These are phyloP conservation scores for Colletotrichum tropicale DNA, from an alignment of 2,329 filamentous ascomycete species.

Conservation along the genomic window DNA sequence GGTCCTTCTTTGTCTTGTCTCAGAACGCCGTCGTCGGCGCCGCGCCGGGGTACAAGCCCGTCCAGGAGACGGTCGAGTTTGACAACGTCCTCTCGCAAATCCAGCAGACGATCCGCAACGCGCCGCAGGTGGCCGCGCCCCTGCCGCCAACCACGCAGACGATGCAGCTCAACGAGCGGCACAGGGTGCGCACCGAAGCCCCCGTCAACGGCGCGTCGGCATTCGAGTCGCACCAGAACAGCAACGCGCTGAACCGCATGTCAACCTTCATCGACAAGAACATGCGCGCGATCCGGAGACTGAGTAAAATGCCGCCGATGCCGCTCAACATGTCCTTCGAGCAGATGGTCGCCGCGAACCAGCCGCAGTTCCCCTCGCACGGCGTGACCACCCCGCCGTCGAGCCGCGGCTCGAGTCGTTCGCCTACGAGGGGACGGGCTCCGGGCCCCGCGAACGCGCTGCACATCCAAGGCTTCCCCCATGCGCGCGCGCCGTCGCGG, in stretches of 20 bases:
- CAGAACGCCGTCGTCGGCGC: constrained; percentile 36
- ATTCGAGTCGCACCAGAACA: constrained; percentile 46
- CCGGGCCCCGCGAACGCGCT: neutral
- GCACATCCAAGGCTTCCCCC: constrained; percentile 18
- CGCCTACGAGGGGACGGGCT: constrained; percentile 22
- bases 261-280: constrained; percentile 47
- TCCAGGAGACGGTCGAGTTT: constrained; percentile 44
- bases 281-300: constrained; percentile 44
- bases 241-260: constrained; percentile 47
- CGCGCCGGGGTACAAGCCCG: constrained; percentile 28
- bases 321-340: constrained; percentile 32
- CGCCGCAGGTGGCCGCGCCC: constrained; percentile 20
- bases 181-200: constrained; percentile 38
- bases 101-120: constrained; percentile 34
- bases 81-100: constrained; percentile 49
- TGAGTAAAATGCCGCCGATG: constrained; percentile 42
- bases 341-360: constrained; percentile 30
- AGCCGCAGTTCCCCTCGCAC: constrained; percentile 22
- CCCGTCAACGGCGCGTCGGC: constrained; percentile 37
- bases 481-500: constrained; percentile 16
- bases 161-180: constrained; percentile 44
- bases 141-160: constrained; percentile 23
- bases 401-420: constrained; percentile 34
- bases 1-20: constrained; percentile 55
- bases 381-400: constrained; percentile 33